These are phyloP conservation scores for Kuraishia piskuri DNA, from an alignment of 805 yeast genomes.

Conservation along the genomic window DNA sequence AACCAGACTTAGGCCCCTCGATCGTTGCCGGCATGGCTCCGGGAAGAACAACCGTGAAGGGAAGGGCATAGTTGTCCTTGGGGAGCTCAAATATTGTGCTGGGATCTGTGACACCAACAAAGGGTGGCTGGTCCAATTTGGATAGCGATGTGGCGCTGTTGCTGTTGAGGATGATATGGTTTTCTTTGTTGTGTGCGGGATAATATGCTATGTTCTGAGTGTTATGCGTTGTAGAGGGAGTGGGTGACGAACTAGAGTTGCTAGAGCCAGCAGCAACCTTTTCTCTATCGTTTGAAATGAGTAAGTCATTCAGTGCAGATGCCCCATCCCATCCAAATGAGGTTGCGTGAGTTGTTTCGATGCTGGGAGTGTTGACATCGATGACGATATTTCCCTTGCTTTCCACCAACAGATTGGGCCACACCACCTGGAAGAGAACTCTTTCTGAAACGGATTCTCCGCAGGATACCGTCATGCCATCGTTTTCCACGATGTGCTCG, in stretches of 20 bases:
- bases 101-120: constrained; percentile 5
- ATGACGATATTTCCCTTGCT: constrained; percentile 27
- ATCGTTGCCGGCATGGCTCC: constrained; percentile 40
- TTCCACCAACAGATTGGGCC: constrained; percentile 37
- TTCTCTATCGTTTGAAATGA: neutral
- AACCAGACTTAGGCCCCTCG: constrained; percentile 37
- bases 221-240: neutral
- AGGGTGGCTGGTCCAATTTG: neutral
- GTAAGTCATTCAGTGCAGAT: constrained; percentile 9
- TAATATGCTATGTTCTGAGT: neutral
- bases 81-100: constrained; percentile 33
- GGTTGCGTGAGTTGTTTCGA: constrained; percentile 15
- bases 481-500: constrained; percentile 26
- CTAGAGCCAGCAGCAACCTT: neutral
- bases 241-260: neutral
- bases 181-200: neutral
- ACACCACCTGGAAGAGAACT: constrained; percentile 32
- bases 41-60: constrained; percentile 36
- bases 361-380: neutral
- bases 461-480: neutral
- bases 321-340: constrained; percentile 23
- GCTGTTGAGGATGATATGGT: neutral
- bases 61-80: constrained; percentile 43
- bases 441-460: constrained; percentile 11
- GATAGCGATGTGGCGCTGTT: neutral